Base-by-base conservation (phyloP, 768 basidiomycete genomes). In the Mycena rebaudengoi region DNA sequence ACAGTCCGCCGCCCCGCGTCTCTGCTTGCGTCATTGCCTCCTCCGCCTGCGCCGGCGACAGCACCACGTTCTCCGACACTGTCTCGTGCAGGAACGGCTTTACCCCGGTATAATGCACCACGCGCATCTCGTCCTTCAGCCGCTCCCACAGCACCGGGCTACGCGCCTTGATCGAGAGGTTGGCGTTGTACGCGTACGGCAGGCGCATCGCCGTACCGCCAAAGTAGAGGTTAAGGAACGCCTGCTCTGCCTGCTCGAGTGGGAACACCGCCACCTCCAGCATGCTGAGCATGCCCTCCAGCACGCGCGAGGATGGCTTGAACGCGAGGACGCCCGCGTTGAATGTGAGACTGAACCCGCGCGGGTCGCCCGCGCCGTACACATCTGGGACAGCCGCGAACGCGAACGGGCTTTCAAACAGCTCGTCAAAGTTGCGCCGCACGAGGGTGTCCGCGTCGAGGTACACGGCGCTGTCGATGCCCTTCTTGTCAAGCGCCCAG, bases 181-280 rank as follows among this genome's bases (percentile, higher is more conserved):
- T 79, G 16, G 70, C 78, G 54, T 78, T 79, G 68, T 79, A 80
- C 32, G 66, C 45, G 60, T 76, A 78, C 21, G 78, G 78, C n/a
- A 80, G 72, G 8, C 72, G 71, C 32, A 76, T 62, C 23, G 61
- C 70, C 49, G 78, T 73, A 14, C 71, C 69, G 46, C 72, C 77
- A 50, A 75, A 80, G 65, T 78, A 80, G 21, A 71, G 58, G 60
- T 80, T 80, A 20, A 80, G 66, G 67, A 84, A 85, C 13, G 81
- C 78, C 70, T 82, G 80, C 46, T 80, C 79, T 2, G 83, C 83
- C 48, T 79, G 70, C 29, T 75, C 62, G 8, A 79, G 67, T 5
- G 76, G 72, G 64, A 74, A 83, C 21, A 72, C 68, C 30, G 83
- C 80, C 0, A 76, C 75, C 45, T 75, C 76, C 66, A 85, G 76